These are phyloP conservation scores for Fusarium annulatum DNA, from an alignment of 2,329 filamentous ascomycete genomes.

Conservation along the genomic window DNA sequence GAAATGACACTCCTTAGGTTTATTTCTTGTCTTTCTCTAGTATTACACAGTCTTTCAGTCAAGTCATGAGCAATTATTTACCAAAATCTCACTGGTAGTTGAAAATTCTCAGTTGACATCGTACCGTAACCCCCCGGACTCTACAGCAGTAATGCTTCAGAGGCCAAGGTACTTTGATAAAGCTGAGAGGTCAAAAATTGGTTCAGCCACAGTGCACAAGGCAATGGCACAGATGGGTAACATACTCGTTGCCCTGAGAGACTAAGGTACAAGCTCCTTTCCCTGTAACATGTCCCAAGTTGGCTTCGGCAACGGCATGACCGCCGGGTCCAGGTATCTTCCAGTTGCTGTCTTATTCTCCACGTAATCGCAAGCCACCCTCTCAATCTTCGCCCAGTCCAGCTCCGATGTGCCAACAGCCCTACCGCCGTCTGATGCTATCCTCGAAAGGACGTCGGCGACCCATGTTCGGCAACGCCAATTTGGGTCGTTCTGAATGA, in stretches of 20 bases:
- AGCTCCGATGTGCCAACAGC: slow-evolving; percentile 51
- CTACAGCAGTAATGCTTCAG: not conserved
- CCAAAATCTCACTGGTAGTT: not conserved
- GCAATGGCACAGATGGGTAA: too few species aligned
- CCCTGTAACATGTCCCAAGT: not conserved
- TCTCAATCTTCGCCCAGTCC: slow-evolving; percentile 51
- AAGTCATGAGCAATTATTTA: too few species aligned
- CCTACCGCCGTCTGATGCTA: slow-evolving; percentile 48
- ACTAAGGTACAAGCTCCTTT: not conserved
- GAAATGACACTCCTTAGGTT: accelerated
- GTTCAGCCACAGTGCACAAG: too few species aligned
- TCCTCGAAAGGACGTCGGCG: slow-evolving; percentile 46
- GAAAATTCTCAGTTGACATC: not conserved
- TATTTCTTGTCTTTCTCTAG: not conserved
- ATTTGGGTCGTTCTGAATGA: slow-evolving; percentile 48
- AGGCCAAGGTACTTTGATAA: too few species aligned
- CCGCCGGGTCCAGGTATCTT: too few species aligned
- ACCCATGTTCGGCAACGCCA: slow-evolving; percentile 58
- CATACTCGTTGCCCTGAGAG: not conserved
- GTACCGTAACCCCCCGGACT: too few species aligned
- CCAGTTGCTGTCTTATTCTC: not conserved
- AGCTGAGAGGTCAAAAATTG: too few species aligned
- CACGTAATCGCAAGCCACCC: not conserved
- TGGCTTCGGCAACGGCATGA: not conserved
- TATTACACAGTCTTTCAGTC: not conserved